Conservation (phyloP, 192 early-diverging fungal species). For the Umbelopsis sp. region DNA sequence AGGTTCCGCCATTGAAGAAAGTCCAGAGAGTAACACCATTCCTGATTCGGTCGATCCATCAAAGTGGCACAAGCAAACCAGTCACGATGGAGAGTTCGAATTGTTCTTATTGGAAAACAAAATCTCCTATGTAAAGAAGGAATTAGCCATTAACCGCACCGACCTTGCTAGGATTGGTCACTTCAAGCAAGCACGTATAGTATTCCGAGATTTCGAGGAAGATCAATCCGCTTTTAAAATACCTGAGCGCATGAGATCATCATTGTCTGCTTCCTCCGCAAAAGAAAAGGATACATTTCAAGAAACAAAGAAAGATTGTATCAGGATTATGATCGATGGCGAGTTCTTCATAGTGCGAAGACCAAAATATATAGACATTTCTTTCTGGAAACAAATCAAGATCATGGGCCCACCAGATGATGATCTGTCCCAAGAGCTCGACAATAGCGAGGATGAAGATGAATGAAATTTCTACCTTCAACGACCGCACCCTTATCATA, state of each 20-base stretch:
- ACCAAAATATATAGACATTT: conserved; percentile 19
- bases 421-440: not conserved
- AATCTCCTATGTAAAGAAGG: conserved; percentile 21
- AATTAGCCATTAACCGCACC: conserved; percentile 23
- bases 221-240: not conserved
- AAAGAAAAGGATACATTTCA: no score
- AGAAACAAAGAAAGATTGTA: not conserved
- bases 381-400: conserved; percentile 23
- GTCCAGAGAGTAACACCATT: not conserved
- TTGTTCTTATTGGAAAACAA: conserved; percentile 18
- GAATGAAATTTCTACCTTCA: not conserved
- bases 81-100: conserved; percentile 20
- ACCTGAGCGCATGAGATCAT: not conserved
- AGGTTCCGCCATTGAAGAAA: not conserved
- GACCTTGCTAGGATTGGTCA: conserved; percentile 25
- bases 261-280: not conserved
- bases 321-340: conserved; percentile 24
- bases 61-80: conserved; percentile 15
- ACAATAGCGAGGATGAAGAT: not conserved
- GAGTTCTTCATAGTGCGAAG: conserved; percentile 21
- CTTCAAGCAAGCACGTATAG: conserved; percentile 15
- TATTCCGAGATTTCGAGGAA: not conserved
- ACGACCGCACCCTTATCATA: no score
- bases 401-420: conserved; percentile 24
- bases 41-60: conserved; percentile 1